These are phyloP conservation scores for Cymodocea nodosa DNA, from an alignment of 116 monocot genomes.

Conservation along the genomic window DNA sequence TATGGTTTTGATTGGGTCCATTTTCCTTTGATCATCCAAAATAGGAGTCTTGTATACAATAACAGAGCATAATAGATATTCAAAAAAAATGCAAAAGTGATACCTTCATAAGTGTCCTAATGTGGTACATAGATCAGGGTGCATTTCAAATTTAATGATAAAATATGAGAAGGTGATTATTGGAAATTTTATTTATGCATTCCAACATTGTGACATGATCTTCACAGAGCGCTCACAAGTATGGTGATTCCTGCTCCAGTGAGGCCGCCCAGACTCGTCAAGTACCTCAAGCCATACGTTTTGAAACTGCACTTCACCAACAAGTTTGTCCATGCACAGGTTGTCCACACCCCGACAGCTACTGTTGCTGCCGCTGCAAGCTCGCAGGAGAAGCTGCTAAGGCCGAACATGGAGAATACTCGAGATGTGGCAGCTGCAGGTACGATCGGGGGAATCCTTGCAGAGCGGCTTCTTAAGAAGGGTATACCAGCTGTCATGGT, in stretches of 20 bases:
- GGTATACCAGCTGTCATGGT: constrained; percentile 67
- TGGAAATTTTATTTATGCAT: too few relatives aligned
- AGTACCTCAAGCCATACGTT: constrained; percentile 69
- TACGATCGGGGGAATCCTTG: constrained; percentile 71
- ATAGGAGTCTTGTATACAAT: too few relatives aligned
- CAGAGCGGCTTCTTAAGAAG: constrained; percentile 61
- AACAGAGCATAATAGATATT: too few relatives aligned
- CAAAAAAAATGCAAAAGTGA: too few relatives aligned
- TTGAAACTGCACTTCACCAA: constrained; percentile 84
- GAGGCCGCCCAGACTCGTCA: constrained; percentile 35
- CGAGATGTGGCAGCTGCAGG: constrained; percentile 72
- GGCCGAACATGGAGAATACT: constrained; percentile 53
- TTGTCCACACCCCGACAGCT: constrained; percentile 71
- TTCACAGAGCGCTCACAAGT: neutral
- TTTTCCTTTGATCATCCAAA: too few relatives aligned
- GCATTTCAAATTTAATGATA: too few relatives aligned
- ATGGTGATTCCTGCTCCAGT: constrained; percentile 30
- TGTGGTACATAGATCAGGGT: too few relatives aligned
- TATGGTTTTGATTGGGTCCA: too few relatives aligned
- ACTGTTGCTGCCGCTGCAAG: constrained; percentile 77
- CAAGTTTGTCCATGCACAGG: constrained; percentile 69
- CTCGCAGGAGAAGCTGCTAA: constrained; percentile 76
- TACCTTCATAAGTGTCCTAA: too few relatives aligned
- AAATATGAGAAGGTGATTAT: too few relatives aligned
- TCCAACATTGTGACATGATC: neutral